Percentiles rank a stretch among this genome's conserved stretches.
Evolutionary conservation across 2,329 filamentous ascomycete species (phyloP).

Genomic region (Trichoderma sp.): DNA sequence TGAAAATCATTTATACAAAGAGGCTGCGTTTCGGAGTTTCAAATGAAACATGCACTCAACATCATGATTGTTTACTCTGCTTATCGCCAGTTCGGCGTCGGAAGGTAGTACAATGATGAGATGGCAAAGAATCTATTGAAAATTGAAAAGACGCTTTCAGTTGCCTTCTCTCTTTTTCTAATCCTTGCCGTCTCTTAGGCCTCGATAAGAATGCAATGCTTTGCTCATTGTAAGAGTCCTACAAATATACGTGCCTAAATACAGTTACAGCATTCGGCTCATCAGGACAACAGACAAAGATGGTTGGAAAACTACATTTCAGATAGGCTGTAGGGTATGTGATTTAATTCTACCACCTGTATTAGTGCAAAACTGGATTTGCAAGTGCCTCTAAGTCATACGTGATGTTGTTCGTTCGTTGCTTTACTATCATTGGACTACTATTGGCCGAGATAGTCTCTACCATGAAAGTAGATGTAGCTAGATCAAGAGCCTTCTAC

Average conservation of each 20-base stretch:
- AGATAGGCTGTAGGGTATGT: background rate
- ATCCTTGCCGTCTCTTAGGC: background rate
- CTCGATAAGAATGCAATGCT: background rate
- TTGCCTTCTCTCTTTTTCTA: background rate
- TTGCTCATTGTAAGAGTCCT: background rate
- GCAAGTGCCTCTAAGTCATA: background rate
- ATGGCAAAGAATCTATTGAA: background rate
- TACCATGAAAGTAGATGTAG: background rate
- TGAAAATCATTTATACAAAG: background rate
- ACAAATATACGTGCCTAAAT: background rate
- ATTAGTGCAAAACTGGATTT: background rate
- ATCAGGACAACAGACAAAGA: background rate
- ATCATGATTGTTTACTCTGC: background rate
- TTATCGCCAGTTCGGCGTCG: background rate
- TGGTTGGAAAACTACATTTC: background rate
- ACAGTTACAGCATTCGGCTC: background rate
- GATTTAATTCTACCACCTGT: background rate
- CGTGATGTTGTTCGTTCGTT: background rate
- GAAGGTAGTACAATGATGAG: background rate
- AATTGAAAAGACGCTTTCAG: background rate
- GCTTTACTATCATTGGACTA: background rate
- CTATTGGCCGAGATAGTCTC: background rate
- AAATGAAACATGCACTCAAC: background rate
- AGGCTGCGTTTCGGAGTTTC: background rate
- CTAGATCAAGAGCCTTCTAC: background rate